Base-by-base conservation (phyloP, 2,329 filamentous ascomycete genomes). In the Venturia oleaginea region DNA sequence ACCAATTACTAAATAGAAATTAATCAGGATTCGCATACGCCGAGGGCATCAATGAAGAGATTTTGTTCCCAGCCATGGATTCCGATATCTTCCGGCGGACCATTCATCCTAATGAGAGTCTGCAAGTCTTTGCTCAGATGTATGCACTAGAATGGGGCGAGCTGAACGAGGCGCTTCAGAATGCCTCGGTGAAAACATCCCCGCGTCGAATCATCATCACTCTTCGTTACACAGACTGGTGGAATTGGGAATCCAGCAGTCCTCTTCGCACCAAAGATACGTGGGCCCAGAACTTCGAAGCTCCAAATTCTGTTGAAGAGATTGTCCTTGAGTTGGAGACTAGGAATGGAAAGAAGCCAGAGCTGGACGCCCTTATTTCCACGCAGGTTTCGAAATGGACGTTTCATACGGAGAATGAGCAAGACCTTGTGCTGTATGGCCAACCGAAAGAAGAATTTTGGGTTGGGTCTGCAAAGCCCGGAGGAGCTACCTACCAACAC, bases 141-240 rank as follows among this genome's bases (percentile, higher is more conserved):
- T 60, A 40, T 43, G n/a, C 37, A 3, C 40, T 60, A n/a, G 59
- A 60, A 34, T 57, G 27, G 59, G 59, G 37, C n/a, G 6, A 27
- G n/a, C 59, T 43, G 7, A 42, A 27, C 17, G 37, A 43, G 6
- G 40, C 34, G 13, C n/a, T 60, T 8, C 30, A 8, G 15, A 34
- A 59, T n/a, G 55, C 55, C 32, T 40, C 32, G 37, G 19, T 59
- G 7, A 59, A 60, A 43, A 27, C 37, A 15, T 42, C 40, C 7
- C 59, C 34, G 17, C 59, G 40, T 24, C 34, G 59, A 27, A 17
- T 60, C 24, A 60, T 37, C 37, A 60, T 60, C 13, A 60, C 59
- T 40, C 34, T 60, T 15, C 59, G 59, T 17, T 60, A 60, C n/a
- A 60, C 59, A 60, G 59, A 60, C 40, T 60, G 59, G 59, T 60